Evolutionary conservation across 495 filamentous ascomycete genomes (phyloP), one percentile per base, ranked within the genome.

Genomic region (Neurospora hispaniola): DNA sequence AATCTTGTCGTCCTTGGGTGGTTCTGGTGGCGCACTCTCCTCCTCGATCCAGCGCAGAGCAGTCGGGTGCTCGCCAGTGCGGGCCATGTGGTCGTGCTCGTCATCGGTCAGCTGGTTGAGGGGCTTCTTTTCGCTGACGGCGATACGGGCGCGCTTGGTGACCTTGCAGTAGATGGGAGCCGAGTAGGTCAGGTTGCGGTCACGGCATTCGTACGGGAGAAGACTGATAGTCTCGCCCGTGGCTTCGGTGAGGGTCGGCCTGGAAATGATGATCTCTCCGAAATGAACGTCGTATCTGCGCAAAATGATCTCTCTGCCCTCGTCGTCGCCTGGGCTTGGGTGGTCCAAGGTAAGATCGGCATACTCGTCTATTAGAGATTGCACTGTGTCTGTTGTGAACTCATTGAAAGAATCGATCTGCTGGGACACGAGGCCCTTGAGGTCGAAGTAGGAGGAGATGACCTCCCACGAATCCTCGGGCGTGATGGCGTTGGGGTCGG

Each of bases 321-420:
- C 70, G 90, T 92, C 76, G 86, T 85, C 72, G 82, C 83, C 39
- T 86, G 94, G 92, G 46, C 92, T 87, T 70, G 93, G 92, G 79
- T 97, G 93, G 75, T 98, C 96, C 72, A 98, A 88, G 27, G 91
- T 93, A 69, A 98, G 89, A 73, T 91, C 87, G 42, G 91, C 91
- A 78, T 97, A 94, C 79, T 98, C 96, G 71, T 92, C 89, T 38
- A 98, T 90, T 71, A 98, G 87, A 74, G 97, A 92, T 75, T 97
- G 93, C 84, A 98, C 94, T 0, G 96, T 97, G 4, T 91, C 93
- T 42, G 89, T 88, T 69, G 95, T 91, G 78, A 99, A 99, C 79
- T 98, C 94, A 84, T 99, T 92, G 85, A 97, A 99, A 3, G 96
- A 99, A 80, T 98, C 94, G 73, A 98, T 88, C 84, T 99, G 96